A percentile compares a stretch with the other conserved stretches of the same genome.
Evolutionary conservation across 345 rosid species (phyloP).

Genomic region (Bruguiera parviflora): DNA sequence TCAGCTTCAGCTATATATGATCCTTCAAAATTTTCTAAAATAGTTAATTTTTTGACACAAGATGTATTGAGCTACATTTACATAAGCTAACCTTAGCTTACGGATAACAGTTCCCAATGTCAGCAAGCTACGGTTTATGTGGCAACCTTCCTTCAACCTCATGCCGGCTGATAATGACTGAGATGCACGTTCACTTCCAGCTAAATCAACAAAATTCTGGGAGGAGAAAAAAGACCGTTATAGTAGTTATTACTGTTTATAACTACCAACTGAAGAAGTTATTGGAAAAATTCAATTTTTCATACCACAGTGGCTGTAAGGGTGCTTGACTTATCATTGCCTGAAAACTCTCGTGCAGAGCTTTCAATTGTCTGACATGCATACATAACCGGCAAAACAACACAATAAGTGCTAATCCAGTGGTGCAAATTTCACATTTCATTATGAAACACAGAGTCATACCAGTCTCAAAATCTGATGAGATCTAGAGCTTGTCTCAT

Average conservation of each 20-base stretch:
- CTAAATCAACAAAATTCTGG: slow-evolving; percentile 90
- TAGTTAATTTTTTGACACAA: not conserved
- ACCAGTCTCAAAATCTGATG: slow-evolving; percentile 97
- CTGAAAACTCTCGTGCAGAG: slow-evolving; percentile 55
- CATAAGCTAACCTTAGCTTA: slow-evolving; percentile 70
- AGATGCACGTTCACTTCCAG: slow-evolving; percentile 98
- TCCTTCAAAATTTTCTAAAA: not conserved
- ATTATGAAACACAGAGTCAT: slow-evolving; percentile 20
- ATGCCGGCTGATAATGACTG: slow-evolving; percentile 81
- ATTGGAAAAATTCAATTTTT: slow-evolving; percentile 2
- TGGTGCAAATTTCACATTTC: slow-evolving; percentile 4
- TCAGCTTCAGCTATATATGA: not conserved
- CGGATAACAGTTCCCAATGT: slow-evolving; percentile 95
- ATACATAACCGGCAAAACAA: slow-evolving; percentile 10
- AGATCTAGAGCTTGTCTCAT: slow-evolving; percentile 92
- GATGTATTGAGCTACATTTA: not conserved
- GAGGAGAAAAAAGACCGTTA: slow-evolving; percentile 17
- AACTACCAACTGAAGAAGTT: slow-evolving; percentile 3
- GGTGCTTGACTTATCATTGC: slow-evolving; percentile 62
- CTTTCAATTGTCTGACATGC: slow-evolving; percentile 72
- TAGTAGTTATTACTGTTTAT: slow-evolving; percentile 1
- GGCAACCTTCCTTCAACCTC: slow-evolving; percentile 93
- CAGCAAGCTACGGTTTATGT: slow-evolving; percentile 86
- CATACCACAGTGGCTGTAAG: slow-evolving; percentile 83
- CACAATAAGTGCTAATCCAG: slow-evolving; percentile 4